These are phyloP conservation scores for Pythium oligandrum DNA, from an alignment of 352 stramenopile species.

Conservation along the genomic window DNA sequence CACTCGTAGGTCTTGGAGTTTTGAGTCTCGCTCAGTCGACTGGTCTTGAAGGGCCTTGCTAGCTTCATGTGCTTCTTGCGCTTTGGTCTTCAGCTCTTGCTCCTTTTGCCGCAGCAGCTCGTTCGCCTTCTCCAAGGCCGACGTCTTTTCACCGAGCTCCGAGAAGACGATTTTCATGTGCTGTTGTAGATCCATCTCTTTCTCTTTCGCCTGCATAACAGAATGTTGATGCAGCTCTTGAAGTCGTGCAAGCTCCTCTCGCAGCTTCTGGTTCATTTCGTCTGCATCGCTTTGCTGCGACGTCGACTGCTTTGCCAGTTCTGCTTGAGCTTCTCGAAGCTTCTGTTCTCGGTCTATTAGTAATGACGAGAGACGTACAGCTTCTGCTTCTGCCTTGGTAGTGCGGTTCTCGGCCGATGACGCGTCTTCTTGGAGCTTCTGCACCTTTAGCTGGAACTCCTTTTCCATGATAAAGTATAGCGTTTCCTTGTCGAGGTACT, in stretches of 20 bases:
- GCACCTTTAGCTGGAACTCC: conserved; percentile 20
- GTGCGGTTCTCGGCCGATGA: conserved; percentile 13
- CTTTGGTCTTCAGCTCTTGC: not conserved
- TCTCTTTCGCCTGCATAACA: not conserved
- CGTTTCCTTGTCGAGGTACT: conserved; percentile 30
- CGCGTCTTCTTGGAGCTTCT: conserved; percentile 25
- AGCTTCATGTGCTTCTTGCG: not conserved
- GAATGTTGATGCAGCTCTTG: not conserved
- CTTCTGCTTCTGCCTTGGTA: conserved; percentile 20
- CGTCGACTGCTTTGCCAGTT: not conserved
- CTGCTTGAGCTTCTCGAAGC: not conserved
- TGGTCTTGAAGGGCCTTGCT: not conserved
- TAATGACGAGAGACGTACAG: not conserved
- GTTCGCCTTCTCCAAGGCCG: not conserved
- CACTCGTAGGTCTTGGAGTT: conserved; percentile 4
- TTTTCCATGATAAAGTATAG: conserved; percentile 29
- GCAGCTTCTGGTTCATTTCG: conserved; percentile 2
- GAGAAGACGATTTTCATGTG: not conserved
- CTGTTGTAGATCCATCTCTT: not conserved
- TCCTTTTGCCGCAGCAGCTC: not conserved
- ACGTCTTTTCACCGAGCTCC: not conserved
- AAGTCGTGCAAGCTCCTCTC: not conserved
- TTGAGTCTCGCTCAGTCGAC: not conserved
- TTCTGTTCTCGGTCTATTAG: not conserved
- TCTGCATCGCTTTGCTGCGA: not conserved